Conservation (phyloP, 2,329 filamentous ascomycete species). For the Didymella pinodella region DNA sequence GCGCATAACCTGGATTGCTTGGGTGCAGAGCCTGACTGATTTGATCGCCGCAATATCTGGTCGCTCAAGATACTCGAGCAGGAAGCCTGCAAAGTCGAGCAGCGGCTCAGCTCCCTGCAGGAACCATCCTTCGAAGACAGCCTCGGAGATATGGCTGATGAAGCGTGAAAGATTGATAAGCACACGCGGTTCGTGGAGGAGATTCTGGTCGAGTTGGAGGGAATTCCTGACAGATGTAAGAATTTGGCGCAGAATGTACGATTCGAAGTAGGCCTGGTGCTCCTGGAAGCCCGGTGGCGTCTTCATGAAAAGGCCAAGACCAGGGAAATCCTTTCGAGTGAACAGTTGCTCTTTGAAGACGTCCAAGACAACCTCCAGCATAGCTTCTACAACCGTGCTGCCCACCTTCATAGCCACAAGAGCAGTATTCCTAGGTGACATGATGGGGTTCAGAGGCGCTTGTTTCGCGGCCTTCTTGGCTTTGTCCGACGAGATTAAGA, state of each 20-base stretch:
- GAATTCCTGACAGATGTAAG: constrained; percentile 74
- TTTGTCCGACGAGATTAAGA: constrained; percentile 79
- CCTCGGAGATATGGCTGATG: constrained; percentile 81
- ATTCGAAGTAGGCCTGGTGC: constrained; percentile 94
- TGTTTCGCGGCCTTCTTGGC: constrained; percentile 63
- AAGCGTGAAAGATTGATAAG: constrained; percentile 88
- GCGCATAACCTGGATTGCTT: constrained; percentile 79
- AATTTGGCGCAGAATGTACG: constrained; percentile 80
- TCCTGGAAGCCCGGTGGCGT: constrained; percentile 92
- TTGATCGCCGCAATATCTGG: constrained; percentile 83
- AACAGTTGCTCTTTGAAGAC: constrained; percentile 89
- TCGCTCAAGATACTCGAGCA: constrained; percentile 88
- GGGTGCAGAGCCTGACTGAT: constrained; percentile 87
- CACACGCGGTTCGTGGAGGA: constrained; percentile 80
- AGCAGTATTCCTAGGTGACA: constrained; percentile 65
- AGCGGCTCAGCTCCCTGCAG: constrained; percentile 83
- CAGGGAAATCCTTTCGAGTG: constrained; percentile 86
- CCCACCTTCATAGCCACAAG: constrained; percentile 61
- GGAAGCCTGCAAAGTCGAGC: constrained; percentile 83
- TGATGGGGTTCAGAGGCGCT: constrained; percentile 68
- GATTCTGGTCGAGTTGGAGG: constrained; percentile 74
- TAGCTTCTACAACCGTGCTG: constrained; percentile 75
- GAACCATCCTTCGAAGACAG: constrained; percentile 96
- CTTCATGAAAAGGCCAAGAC: constrained; percentile 84
- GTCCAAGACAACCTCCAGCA: constrained; percentile 78